phyloP scores from a whole-genome alignment of 106 monocot species.

The Iris macrosiphon region DNA sequence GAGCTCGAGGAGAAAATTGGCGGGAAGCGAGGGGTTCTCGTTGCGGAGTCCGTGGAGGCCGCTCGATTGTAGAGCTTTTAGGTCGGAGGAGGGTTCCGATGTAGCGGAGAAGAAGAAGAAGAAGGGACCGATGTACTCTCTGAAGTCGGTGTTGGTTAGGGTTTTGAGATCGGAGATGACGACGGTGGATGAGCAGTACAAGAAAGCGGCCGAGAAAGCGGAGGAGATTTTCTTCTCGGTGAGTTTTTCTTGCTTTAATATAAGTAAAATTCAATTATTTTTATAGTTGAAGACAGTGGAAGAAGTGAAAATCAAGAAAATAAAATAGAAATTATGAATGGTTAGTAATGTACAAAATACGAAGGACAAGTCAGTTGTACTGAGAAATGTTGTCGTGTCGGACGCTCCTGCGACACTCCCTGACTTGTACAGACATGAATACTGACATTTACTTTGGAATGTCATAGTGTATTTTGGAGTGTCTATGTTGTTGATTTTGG shows the following conservation, averaged over 20 bases:
- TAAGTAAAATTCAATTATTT: background rate
- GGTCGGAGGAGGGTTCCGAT: slow-evolving; percentile 30
- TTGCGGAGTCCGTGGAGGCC: background rate
- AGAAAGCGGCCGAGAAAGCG: slow-evolving; percentile 69
- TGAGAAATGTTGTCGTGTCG: no score
- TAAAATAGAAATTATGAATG: no score
- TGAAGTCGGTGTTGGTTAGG: slow-evolving; percentile 57
- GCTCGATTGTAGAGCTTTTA: slow-evolving; percentile 49
- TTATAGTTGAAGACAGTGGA: no score
- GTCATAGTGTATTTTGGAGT: no score
- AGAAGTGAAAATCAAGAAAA: no score
- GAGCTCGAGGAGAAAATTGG: slow-evolving; percentile 8
- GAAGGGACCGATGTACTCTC: slow-evolving; percentile 64
- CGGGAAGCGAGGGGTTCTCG: slow-evolving; percentile 10
- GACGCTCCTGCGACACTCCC: no score
- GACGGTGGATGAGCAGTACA: slow-evolving; percentile 41
- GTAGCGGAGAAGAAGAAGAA: slow-evolving; percentile 16
- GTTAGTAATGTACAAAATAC: no score
- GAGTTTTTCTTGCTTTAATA: slow-evolving; percentile 11
- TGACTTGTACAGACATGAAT: no score
- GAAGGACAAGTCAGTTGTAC: no score
- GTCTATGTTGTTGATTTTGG: no score
- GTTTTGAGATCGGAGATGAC: slow-evolving; percentile 24
- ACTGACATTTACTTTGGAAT: no score
- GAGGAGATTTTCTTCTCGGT: slow-evolving; percentile 94